Percentiles rank a stretch among this genome's conserved stretches.
Evolutionary conservation across 1,284 basidiomycete genomes (phyloP).

Genomic region (Takashimella tepidaria): DNA sequence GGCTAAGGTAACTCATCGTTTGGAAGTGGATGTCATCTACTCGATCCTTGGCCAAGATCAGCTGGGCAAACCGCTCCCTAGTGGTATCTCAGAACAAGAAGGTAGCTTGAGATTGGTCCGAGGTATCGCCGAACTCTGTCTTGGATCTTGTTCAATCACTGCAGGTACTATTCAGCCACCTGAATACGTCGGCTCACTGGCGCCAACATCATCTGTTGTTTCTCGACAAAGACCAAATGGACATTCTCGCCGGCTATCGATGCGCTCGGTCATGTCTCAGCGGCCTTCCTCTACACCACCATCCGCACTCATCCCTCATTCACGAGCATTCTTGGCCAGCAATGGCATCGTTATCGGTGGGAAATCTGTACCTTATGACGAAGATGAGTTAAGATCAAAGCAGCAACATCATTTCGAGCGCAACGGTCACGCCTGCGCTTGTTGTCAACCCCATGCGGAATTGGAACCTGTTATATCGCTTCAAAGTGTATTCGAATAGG

Average conservation of each 20-base stretch:
- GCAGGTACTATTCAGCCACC: neutral
- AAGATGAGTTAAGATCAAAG: neutral
- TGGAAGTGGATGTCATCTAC: constrained; percentile 10
- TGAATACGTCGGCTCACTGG: neutral
- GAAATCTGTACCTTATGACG: neutral
- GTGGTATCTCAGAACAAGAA: neutral
- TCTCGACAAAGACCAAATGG: neutral
- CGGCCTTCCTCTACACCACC: neutral
- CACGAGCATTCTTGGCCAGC: neutral
- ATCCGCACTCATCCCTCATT: neutral
- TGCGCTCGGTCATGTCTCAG: neutral
- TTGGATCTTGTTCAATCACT: neutral
- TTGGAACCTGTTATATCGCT: neutral
- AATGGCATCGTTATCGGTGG: neutral
- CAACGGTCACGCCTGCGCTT: neutral
- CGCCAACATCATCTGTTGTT: neutral
- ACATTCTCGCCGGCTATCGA: neutral
- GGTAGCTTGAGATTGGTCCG: neutral
- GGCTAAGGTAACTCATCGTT: constrained; percentile 3
- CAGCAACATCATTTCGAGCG: neutral
- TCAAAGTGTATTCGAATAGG: neutral
- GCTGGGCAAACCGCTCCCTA: constrained; percentile 5
- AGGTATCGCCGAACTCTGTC: neutral
- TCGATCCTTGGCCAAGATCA: constrained; percentile 7
- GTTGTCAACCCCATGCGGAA: neutral